Evolutionary conservation across 2,329 filamentous ascomycete species (phyloP).

Genomic region (Xylaria sp.): DNA sequence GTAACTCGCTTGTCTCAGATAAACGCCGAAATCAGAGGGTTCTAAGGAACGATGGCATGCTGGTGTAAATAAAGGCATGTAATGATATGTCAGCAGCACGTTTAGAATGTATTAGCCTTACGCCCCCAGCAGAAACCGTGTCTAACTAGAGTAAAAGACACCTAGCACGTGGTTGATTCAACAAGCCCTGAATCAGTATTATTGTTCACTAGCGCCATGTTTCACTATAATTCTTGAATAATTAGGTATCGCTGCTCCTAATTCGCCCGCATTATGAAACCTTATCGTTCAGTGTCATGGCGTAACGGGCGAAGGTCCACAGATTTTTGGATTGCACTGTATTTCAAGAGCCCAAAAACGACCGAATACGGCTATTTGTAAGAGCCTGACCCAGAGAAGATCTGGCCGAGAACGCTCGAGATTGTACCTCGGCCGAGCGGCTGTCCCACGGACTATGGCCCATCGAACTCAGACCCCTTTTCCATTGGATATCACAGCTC

Average conservation of each 20-base stretch:
- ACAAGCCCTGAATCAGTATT: background rate
- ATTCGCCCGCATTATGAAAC: background rate
- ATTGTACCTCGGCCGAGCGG: background rate
- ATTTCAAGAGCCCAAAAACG: background rate
- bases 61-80: background rate
- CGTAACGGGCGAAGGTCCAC: background rate
- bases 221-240: background rate
- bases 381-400: background rate
- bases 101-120: background rate
- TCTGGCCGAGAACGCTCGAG: background rate
- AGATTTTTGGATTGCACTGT: background rate
- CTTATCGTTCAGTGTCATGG: background rate
- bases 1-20: background rate
- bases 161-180: background rate
- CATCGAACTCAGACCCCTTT: background rate
- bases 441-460: background rate
- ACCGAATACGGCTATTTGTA: conserved; percentile 5
- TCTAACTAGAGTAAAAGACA: background rate
- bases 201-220: background rate
- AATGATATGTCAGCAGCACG: background rate
- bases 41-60: background rate
- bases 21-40: background rate
- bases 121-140: background rate
- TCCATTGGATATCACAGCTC: background rate
- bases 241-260: background rate